Evolutionary conservation across 2,329 filamentous ascomycete genomes (phyloP).

Genomic region (Phoma sp.): DNA sequence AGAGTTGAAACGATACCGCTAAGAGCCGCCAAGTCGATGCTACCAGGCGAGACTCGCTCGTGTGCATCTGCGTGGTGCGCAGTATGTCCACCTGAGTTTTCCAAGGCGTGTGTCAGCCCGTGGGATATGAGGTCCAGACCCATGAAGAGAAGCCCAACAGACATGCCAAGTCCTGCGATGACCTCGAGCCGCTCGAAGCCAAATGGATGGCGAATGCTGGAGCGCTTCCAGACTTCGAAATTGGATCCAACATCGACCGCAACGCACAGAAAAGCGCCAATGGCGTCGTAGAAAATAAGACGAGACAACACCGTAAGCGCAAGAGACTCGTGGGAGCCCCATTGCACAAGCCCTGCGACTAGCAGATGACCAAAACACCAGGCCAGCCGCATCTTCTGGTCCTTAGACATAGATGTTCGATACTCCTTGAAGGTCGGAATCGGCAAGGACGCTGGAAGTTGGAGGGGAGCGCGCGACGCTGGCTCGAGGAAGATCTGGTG

Average conservation of each 20-base stretch:
- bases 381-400: slow-evolving; percentile 80
- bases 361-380: slow-evolving; percentile 91
- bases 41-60: slow-evolving; percentile 72
- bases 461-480: slow-evolving; percentile 80
- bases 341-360: slow-evolving; percentile 83
- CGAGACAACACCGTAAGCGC: slow-evolving; percentile 93
- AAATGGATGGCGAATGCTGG: slow-evolving; percentile 91
- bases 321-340: slow-evolving; percentile 82
- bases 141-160: slow-evolving; percentile 95
- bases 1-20: slow-evolving; percentile 83
- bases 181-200: slow-evolving; percentile 91
- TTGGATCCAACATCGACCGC: slow-evolving; percentile 92
- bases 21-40: slow-evolving; percentile 79
- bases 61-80: slow-evolving; percentile 74
- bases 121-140: slow-evolving; percentile 95
- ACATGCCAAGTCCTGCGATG: slow-evolving; percentile 93
- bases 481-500: slow-evolving; percentile 98
- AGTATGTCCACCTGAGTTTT: slow-evolving; percentile 71
- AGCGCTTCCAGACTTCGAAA: slow-evolving; percentile 96
- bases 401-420: slow-evolving; percentile 84
- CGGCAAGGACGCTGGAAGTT: slow-evolving; percentile 88
- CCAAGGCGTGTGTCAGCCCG: slow-evolving; percentile 89
- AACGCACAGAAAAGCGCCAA: slow-evolving; percentile 89
- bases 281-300: slow-evolving; percentile 91
- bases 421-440: slow-evolving; percentile 89